Conservation (phyloP, 257 asterid genomes). For the Gentiana dahurica region DNA sequence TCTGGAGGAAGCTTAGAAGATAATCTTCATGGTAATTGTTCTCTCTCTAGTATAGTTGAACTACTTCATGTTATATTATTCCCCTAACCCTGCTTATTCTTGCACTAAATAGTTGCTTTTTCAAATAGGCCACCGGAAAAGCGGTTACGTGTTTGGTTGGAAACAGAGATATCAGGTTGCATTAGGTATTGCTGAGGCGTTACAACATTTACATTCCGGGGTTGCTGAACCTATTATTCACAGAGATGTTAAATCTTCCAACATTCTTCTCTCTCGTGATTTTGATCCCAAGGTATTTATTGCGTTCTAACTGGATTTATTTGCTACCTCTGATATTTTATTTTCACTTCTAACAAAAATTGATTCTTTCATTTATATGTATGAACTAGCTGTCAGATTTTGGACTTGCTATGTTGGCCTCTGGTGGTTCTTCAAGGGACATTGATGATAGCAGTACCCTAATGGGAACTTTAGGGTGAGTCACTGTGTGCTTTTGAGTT, state of each 20-base stretch:
- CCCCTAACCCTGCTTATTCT: not conserved
- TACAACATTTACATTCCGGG: constrained; percentile 76
- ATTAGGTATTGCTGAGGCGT: constrained; percentile 75
- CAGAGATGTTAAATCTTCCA: constrained; percentile 87
- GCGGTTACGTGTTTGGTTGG: constrained; percentile 77
- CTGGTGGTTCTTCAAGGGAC: constrained; percentile 37
- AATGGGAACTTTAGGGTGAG: constrained; percentile 93
- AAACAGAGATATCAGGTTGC: constrained; percentile 80
- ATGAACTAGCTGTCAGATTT: constrained; percentile 69
- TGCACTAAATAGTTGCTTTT: constrained; percentile 11
- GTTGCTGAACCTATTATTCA: constrained; percentile 76
- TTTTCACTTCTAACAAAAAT: too few relatives aligned
- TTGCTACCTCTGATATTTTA: constrained; percentile 53
- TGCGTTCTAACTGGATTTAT: constrained; percentile 74
- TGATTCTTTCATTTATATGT: too few relatives aligned
- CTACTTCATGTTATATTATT: constrained; percentile 12
- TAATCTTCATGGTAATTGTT: constrained; percentile 63
- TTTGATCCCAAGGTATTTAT: constrained; percentile 65
- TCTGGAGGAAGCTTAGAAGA: constrained; percentile 92
- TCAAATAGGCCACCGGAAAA: constrained; percentile 28
- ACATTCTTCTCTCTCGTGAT: constrained; percentile 77
- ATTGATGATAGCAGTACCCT: constrained; percentile 40
- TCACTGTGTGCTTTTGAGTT: not conserved
- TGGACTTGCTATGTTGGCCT: constrained; percentile 79
- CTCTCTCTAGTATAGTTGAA: constrained; percentile 11